These are phyloP conservation scores for Macrotyloma uniflorum DNA, from an alignment of 306 rosid genomes.

Conservation along the genomic window DNA sequence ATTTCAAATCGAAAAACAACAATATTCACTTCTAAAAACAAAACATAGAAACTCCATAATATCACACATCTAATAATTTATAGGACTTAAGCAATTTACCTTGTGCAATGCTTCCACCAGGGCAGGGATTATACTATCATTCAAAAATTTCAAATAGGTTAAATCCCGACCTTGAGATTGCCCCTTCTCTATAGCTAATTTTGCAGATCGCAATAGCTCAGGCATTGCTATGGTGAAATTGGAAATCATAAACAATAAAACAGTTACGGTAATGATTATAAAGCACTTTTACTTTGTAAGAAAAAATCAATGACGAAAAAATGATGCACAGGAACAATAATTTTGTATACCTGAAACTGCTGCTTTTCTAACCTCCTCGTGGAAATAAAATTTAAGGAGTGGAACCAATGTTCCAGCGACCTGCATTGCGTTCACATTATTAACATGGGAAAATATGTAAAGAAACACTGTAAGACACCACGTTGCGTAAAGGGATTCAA, in stretches of 20 bases:
- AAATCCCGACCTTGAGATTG: conserved; percentile 90
- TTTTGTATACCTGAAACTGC: conserved; percentile 85
- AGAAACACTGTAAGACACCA: not conserved
- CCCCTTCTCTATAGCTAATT: conserved; percentile 95
- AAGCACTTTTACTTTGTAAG: not conserved
- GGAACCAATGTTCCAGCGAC: conserved; percentile 97
- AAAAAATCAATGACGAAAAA: not conserved
- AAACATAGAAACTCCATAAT: not conserved
- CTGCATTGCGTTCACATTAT: conserved; percentile 45
- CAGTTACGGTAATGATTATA: conserved; percentile 5
- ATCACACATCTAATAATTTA: conserved; percentile 10
- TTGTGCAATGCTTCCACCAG: conserved; percentile 97
- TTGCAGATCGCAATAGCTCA: conserved; percentile 90
- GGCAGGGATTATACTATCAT: conserved; percentile 88
- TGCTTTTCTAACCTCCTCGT: conserved; percentile 98
- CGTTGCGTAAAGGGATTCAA: not conserved
- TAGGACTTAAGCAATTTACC: conserved; percentile 43
- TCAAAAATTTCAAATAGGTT: conserved; percentile 80
- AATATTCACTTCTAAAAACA: not conserved
- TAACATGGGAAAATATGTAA: conserved; percentile 7
- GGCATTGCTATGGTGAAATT: conserved; percentile 77
- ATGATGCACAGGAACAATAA: conserved; percentile 13
- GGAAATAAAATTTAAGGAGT: conserved; percentile 94
- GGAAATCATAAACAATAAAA: conserved; percentile 31
- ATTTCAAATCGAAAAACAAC: not conserved